phyloP scores from a whole-genome alignment of 352 stramenopile genomes.

The Phytophthora sp. region DNA sequence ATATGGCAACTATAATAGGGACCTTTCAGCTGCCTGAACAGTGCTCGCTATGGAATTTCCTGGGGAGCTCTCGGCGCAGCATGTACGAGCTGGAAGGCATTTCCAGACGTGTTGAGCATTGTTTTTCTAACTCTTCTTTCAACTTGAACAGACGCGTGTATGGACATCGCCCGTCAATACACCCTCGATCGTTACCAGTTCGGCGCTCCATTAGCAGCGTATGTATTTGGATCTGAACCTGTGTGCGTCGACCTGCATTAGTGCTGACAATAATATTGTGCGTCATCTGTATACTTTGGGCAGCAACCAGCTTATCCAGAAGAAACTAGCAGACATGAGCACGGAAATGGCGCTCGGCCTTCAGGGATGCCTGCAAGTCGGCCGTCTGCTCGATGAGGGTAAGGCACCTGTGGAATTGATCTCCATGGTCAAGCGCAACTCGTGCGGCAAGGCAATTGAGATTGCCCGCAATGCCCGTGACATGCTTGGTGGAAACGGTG shows the following conservation, averaged over 20 bases:
- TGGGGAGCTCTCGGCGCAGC: conserved; percentile 97
- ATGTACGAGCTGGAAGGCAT: conserved; percentile 70
- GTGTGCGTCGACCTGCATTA: neutral
- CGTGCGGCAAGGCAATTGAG: conserved; percentile 68
- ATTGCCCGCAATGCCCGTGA: conserved; percentile 93
- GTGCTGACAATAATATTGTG: conserved; percentile 14
- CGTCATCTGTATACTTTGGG: neutral
- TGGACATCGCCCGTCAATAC: conserved; percentile 94
- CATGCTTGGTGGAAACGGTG: conserved; percentile 98
- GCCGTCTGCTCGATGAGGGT: conserved; percentile 35
- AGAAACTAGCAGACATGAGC: conserved; percentile 97
- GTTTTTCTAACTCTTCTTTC: conserved; percentile 7
- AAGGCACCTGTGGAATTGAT: conserved; percentile 36
- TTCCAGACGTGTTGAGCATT: neutral
- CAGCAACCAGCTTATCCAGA: conserved; percentile 98
- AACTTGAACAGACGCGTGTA: conserved; percentile 86
- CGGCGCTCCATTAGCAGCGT: conserved; percentile 94
- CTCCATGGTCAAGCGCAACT: conserved; percentile 59
- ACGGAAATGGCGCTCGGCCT: conserved; percentile 96
- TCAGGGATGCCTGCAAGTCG: conserved; percentile 75
- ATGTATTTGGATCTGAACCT: conserved; percentile 33
- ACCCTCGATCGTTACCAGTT: conserved; percentile 96
- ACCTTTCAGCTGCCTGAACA: conserved; percentile 98
- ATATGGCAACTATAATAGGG: too few species aligned
- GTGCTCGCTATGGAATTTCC: conserved; percentile 96